Percentiles rank a stretch among this genome's conserved stretches.
These are phyloP conservation scores for Dimocarpus longan DNA, from an alignment of 345 rosid species.

Conservation along the genomic window DNA sequence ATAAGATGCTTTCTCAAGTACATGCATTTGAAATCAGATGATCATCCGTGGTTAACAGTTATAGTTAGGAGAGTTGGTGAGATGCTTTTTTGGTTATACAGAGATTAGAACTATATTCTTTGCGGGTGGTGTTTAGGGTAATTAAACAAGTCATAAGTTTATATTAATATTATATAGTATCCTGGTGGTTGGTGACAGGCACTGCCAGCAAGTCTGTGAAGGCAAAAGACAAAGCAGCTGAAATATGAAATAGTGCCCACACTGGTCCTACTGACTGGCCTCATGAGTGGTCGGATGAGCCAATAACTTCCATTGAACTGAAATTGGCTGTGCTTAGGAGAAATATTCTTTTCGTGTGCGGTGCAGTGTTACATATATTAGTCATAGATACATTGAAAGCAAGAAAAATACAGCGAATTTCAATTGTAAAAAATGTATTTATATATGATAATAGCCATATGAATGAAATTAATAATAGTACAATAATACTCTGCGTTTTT, in stretches of 20 bases:
- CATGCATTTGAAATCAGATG: slow-evolving; percentile 8
- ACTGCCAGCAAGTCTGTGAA: background rate
- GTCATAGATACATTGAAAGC: too few species aligned
- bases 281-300: too few species aligned
- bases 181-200: background rate
- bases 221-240: slow-evolving; percentile 1
- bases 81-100: background rate
- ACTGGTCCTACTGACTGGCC: background rate
- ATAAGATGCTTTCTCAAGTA: background rate
- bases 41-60: background rate
- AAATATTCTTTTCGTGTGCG: too few species aligned
- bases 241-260: background rate
- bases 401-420: too few species aligned
- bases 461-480: too few species aligned
- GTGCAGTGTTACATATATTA: too few species aligned
- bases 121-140: background rate
- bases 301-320: too few species aligned
- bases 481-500: too few species aligned
- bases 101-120: background rate
- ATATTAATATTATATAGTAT: background rate
- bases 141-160: background rate
- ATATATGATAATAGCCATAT: too few species aligned
- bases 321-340: too few species aligned
- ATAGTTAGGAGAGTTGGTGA: slow-evolving; percentile 8
- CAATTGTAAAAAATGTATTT: too few species aligned